Evolutionary conservation across 495 filamentous ascomycete genomes (phyloP).

Genomic region (Aspergillus affinis): DNA sequence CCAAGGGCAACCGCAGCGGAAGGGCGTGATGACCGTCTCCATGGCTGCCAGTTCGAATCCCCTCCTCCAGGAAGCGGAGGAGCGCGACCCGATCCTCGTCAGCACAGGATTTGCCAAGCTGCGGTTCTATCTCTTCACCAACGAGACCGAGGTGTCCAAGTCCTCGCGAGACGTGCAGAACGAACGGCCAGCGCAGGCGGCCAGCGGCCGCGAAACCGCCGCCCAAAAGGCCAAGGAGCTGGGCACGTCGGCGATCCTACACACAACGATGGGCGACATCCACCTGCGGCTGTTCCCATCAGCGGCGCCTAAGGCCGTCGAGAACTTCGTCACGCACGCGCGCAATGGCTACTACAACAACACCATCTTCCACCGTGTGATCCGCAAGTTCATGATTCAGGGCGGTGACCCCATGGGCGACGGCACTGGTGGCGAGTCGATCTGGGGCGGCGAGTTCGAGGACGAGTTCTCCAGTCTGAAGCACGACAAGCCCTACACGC

Average conservation of each 20-base stretch:
- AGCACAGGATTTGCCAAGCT: constrained; percentile 82
- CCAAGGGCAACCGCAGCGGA: constrained; percentile 91
- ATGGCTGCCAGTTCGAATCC: constrained; percentile 97
- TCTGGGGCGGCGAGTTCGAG: constrained; percentile 95
- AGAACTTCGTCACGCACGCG: constrained; percentile 95
- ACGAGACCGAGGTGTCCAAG: constrained; percentile 80
- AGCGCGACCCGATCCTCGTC: constrained; percentile 85
- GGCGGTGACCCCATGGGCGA: constrained; percentile 92
- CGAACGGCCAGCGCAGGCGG: constrained; percentile 69
- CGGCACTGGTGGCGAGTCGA: constrained; percentile 92
- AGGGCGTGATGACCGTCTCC: constrained; percentile 87
- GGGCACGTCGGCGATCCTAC: constrained; percentile 78
- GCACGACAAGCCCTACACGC: constrained; percentile 94
- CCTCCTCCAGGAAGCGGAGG: constrained; percentile 87
- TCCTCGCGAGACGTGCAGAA: constrained; percentile 90
- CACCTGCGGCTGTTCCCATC: constrained; percentile 91
- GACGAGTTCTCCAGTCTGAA: constrained; percentile 91
- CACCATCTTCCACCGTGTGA: constrained; percentile 95
- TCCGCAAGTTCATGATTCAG: constrained; percentile 97
- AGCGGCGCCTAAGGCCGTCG: constrained; percentile 91
- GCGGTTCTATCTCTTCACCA: constrained; percentile 98
- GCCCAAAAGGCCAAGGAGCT: constrained; percentile 63
- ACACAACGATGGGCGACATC: constrained; percentile 94
- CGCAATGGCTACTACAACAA: constrained; percentile 92
- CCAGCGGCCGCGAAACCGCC: constrained; percentile 38